Percentiles rank a stretch among this genome's conserved stretches.
phyloP scores from a whole-genome alignment of 352 stramenopile genomes.

The Phytophthora litchii region DNA sequence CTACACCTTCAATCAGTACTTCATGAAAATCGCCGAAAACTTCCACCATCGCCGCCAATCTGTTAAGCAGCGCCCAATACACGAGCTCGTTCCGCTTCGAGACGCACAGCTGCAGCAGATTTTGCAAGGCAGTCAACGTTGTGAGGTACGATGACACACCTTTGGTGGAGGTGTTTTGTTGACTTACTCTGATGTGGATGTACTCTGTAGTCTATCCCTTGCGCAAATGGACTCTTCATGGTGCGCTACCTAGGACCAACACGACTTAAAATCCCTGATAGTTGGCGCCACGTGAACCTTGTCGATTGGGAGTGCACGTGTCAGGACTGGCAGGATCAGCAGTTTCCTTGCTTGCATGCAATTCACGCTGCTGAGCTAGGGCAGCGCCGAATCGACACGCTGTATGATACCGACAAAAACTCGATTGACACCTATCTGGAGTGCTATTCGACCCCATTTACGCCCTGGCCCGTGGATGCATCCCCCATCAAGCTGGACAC shows the following conservation, averaged over 20 bases:
- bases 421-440: conserved; percentile 68
- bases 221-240: conserved; percentile 81
- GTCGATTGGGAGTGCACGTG: conserved; percentile 80
- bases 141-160: conserved; percentile 56
- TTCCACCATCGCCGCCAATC: conserved; percentile 68
- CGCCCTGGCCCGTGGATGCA: conserved; percentile 66
- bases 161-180: not conserved
- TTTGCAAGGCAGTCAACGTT: conserved; percentile 75
- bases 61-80: conserved; percentile 53
- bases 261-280: conserved; percentile 60
- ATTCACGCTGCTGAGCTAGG: conserved; percentile 79
- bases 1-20: conserved; percentile 69
- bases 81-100: conserved; percentile 68
- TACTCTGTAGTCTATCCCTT: conserved; percentile 68
- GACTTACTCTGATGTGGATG: conserved; percentile 15
- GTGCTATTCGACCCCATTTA: conserved; percentile 69
- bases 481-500: conserved; percentile 45
- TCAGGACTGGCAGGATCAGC: conserved; percentile 80
- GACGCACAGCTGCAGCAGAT: conserved; percentile 72
- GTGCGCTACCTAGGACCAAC: conserved; percentile 70
- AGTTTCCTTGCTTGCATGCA: conserved; percentile 78
- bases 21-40: conserved; percentile 75
- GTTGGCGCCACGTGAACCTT: conserved; percentile 80
- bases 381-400: conserved; percentile 69
- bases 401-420: conserved; percentile 73